These are phyloP conservation scores for Dorcoceras hygrometricum DNA, from an alignment of 257 asterid species.

Conservation along the genomic window DNA sequence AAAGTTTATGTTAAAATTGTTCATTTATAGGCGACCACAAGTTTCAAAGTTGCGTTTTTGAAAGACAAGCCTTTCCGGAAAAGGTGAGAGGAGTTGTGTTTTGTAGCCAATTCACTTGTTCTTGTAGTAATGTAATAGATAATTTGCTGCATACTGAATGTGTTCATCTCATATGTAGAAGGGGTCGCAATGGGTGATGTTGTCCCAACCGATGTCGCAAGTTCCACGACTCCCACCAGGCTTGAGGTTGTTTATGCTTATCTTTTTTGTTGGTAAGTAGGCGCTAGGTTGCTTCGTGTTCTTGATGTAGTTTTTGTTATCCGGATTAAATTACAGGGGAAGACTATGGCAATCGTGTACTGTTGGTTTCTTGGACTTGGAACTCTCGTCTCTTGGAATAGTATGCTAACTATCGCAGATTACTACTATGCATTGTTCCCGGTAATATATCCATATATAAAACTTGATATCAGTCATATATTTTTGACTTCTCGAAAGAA, in stretches of 20 bases:
- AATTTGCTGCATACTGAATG: neutral
- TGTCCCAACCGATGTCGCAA: conserved; percentile 26
- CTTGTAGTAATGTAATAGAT: neutral
- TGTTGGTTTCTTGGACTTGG: conserved; percentile 88
- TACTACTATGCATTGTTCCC: conserved; percentile 68
- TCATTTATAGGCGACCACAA: neutral
- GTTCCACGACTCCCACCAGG: conserved; percentile 53
- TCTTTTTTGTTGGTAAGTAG: neutral
- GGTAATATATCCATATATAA: conserved; percentile 24
- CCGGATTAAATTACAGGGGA: conserved; percentile 53
- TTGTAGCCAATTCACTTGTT: neutral
- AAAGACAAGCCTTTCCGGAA: neutral
- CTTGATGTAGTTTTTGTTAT: neutral
- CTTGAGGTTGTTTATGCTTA: conserved; percentile 56
- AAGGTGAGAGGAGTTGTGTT: neutral
- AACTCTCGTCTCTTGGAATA: conserved; percentile 81
- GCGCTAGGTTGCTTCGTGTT: neutral
- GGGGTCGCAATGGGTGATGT: conserved; percentile 24
- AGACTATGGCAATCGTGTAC: conserved; percentile 42
- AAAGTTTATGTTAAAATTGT: neutral
- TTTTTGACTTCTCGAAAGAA: neutral
- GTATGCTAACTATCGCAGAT: conserved; percentile 76
- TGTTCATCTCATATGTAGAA: neutral
- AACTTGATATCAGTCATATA: neutral
- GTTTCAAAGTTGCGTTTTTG: neutral